These are phyloP conservation scores for Mortierella sp. DNA, from an alignment of 371 early-diverging fungal genomes.

Conservation along the genomic window DNA sequence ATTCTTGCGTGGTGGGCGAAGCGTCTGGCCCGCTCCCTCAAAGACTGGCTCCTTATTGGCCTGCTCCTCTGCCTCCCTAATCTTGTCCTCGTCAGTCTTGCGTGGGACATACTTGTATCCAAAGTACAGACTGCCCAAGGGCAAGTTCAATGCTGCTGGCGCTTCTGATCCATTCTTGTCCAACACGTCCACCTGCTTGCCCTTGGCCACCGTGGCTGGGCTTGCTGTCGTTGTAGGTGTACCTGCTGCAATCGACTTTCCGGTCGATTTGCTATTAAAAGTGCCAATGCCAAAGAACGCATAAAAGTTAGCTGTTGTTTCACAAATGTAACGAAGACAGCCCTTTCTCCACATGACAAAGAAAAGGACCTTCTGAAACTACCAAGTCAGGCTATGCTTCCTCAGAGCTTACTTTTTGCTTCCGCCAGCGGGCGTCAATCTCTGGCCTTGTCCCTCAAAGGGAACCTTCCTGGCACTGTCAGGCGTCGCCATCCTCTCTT, in stretches of 20 bases:
- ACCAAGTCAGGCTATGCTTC: background rate
- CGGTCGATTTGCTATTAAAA: constrained; percentile 12
- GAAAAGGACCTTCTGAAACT: background rate
- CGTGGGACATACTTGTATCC: constrained; percentile 78
- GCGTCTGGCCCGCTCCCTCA: constrained; percentile 51
- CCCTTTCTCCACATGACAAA: background rate
- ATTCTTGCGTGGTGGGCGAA: constrained; percentile 55
- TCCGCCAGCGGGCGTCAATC: constrained; percentile 32
- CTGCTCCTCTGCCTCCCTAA: constrained; percentile 20
- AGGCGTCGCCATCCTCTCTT: constrained; percentile 60
- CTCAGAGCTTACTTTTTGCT: constrained; percentile 12
- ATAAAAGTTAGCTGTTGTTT: background rate
- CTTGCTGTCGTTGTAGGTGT: constrained; percentile 5
- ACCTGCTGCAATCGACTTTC: constrained; percentile 21
- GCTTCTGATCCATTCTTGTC: constrained; percentile 61
- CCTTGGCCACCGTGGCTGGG: constrained; percentile 11
- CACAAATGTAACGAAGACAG: background rate
- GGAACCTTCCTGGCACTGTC: constrained; percentile 55
- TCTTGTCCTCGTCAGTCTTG: constrained; percentile 47
- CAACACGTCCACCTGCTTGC: constrained; percentile 49
- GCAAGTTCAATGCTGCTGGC: constrained; percentile 87
- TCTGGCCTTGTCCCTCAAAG: constrained; percentile 59
- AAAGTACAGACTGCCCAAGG: constrained; percentile 93
- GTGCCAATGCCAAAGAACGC: background rate
- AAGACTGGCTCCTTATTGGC: constrained; percentile 43